A percentile compares a stretch with the other conserved stretches of the same genome.
These are phyloP conservation scores for Tricholoma flavovirens DNA, from an alignment of 768 basidiomycete species.

Conservation along the genomic window DNA sequence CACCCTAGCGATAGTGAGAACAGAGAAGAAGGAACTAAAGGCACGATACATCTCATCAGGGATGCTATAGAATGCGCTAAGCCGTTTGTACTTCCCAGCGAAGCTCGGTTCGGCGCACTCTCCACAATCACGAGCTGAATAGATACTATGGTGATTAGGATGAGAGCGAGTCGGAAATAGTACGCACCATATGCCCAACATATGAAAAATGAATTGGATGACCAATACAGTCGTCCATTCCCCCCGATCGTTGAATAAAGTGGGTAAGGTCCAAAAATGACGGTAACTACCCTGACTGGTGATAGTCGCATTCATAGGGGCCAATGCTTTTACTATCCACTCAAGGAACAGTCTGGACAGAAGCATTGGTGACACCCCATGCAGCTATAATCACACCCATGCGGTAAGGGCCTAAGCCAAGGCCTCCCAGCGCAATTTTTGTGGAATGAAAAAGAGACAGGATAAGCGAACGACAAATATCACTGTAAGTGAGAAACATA, in stretches of 20 bases:
- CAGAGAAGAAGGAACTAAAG: constrained; percentile 40
- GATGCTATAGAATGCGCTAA: constrained; percentile 49
- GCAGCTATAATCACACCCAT: constrained; percentile 56
- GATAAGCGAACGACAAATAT: constrained; percentile 31
- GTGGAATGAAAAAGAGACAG: constrained; percentile 47
- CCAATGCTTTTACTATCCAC: constrained; percentile 43
- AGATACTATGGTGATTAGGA: constrained; percentile 32
- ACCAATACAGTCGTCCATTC: constrained; percentile 28
- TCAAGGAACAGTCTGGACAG: constrained; percentile 53
- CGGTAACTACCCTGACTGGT: constrained; percentile 22
- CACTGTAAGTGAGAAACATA: constrained; percentile 33
- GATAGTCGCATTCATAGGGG: constrained; percentile 46
- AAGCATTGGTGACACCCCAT: constrained; percentile 47
- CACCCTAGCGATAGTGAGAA: constrained; percentile 46
- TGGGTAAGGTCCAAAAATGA: constrained; percentile 28
- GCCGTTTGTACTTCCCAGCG: constrained; percentile 50
- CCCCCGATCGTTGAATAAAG: constrained; percentile 25
- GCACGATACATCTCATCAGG: constrained; percentile 35
- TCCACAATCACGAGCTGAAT: constrained; percentile 40
- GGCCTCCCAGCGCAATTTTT: constrained; percentile 53
- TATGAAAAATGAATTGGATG: constrained; percentile 26
- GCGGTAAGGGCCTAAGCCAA: constrained; percentile 53
- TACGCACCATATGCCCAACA: constrained; percentile 32
- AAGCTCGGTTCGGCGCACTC: constrained; percentile 32
- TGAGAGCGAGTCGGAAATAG: constrained; percentile 1